Conservation (phyloP, 2,329 filamentous ascomycete genomes). For the Epichloe festucae region DNA sequence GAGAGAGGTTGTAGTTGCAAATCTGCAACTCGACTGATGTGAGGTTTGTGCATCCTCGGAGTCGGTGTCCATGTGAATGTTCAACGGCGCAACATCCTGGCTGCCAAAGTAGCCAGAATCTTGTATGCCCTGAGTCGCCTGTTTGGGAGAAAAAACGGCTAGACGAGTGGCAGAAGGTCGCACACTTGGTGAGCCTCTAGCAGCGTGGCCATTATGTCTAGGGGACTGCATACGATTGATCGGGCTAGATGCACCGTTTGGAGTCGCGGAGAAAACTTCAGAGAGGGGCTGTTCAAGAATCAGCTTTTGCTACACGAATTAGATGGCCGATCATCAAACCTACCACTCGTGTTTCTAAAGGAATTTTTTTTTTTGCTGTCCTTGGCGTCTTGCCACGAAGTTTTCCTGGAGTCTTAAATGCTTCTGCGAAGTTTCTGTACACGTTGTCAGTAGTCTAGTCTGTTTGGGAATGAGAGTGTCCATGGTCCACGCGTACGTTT, state of each 20-base stretch:
- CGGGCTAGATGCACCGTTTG: conserved; percentile 40
- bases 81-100: conserved; percentile 27
- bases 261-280: conserved; percentile 40
- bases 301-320: conserved; percentile 8
- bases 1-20: conserved; percentile 8
- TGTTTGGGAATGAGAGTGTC: background rate
- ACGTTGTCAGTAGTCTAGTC: conserved; percentile 5
- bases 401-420: conserved; percentile 90
- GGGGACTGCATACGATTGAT: conserved; percentile 39
- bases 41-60: conserved; percentile 10
- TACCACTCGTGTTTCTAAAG: conserved; percentile 50
- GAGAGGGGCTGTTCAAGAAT: conserved; percentile 40
- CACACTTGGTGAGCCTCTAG: conserved; percentile 19
- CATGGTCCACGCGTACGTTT: conserved; percentile 47
- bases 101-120: conserved; percentile 66
- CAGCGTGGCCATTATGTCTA: conserved; percentile 44
- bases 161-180: conserved; percentile 21
- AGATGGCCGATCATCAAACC: conserved; percentile 20
- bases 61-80: conserved; percentile 12
- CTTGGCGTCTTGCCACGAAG: conserved; percentile 70
- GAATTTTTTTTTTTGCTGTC: conserved; percentile 49
- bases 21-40: conserved; percentile 9
- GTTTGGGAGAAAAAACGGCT: conserved; percentile 17
- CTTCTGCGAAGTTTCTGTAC: conserved; percentile 71
- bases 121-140: conserved; percentile 13